Percentiles rank a stretch among this genome's conserved stretches.
These are phyloP conservation scores for Kappamyces sp. DNA, from an alignment of 192 early-diverging fungal species.

Conservation along the genomic window DNA sequence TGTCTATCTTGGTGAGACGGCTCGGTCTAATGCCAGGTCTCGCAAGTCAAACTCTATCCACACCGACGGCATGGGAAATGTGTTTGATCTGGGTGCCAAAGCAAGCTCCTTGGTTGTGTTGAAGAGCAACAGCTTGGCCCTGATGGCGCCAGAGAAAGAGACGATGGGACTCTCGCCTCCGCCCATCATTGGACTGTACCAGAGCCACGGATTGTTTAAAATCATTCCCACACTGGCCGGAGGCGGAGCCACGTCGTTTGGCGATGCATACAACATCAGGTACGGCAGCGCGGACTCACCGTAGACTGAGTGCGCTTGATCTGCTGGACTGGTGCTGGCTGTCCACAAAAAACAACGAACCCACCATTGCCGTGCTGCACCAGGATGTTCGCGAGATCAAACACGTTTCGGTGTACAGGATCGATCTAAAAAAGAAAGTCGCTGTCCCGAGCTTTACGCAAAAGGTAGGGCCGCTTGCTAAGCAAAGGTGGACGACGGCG, in stretches of 20 bases:
- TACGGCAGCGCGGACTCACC: background rate
- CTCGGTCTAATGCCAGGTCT: no score
- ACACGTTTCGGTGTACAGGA: background rate
- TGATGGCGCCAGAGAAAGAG: no score
- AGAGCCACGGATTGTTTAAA: background rate
- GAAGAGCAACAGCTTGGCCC: no score
- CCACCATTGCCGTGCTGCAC: background rate
- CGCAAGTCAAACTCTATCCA: no score
- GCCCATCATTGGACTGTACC: background rate
- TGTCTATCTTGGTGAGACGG: no score
- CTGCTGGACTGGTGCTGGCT: background rate
- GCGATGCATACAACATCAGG: background rate
- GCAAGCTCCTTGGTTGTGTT: no score
- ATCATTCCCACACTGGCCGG: background rate
- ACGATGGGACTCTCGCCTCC: no score
- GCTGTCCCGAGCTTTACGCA: no score
- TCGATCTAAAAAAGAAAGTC: no score
- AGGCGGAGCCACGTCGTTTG: no score
- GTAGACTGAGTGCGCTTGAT: background rate
- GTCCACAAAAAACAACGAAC: background rate
- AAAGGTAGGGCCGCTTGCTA: background rate
- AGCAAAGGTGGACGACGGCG: background rate
- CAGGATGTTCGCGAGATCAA: background rate
- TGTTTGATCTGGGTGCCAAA: no score
- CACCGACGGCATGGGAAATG: no score